Percentiles rank a stretch among this genome's conserved stretches.
Conservation (phyloP, 768 basidiomycete genomes). For the Crassisporium funariophilum region DNA sequence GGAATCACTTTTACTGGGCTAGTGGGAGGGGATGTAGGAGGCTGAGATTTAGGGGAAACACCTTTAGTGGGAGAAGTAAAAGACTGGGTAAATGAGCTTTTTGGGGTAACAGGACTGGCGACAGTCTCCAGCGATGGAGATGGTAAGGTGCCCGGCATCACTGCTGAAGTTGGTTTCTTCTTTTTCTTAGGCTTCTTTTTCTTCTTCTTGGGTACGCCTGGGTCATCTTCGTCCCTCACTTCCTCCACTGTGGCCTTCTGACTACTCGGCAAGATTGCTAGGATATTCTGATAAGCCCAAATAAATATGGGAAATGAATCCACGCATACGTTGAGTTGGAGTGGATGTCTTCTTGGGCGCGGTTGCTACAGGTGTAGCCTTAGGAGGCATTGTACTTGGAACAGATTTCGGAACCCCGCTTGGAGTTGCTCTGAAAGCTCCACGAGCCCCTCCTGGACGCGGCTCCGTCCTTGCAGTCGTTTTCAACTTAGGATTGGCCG, state of each 20-base stretch:
- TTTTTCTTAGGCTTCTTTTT: conserved; percentile 80
- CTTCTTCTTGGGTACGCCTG: conserved; percentile 54
- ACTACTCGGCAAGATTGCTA: conserved; percentile 27
- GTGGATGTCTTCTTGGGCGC: conserved; percentile 1
- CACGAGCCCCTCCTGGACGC: conserved; percentile 20
- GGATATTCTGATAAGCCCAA: too few species aligned
- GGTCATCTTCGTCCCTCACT: conserved; percentile 69
- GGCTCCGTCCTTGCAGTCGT: conserved; percentile 29
- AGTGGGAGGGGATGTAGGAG: conserved; percentile 16
- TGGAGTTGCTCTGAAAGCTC: conserved; percentile 29
- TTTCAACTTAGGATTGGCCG: conserved; percentile 43
- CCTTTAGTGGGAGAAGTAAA: conserved; percentile 22
- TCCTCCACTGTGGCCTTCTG: conserved; percentile 66
- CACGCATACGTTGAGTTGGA: background rate
- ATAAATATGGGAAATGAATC: too few species aligned
- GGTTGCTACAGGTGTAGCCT: conserved; percentile 16
- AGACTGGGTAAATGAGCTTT: too few species aligned
- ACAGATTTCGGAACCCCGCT: conserved; percentile 28
- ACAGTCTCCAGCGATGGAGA: conserved; percentile 19
- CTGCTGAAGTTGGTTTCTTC: conserved; percentile 42
- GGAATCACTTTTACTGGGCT: conserved; percentile 13
- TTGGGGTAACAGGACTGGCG: conserved; percentile 5
- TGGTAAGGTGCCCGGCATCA: conserved; percentile 18
- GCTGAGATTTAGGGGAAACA: too few species aligned
- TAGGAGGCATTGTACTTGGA: conserved; percentile 25